Evolutionary conservation across 148 eudicot species (phyloP).

Genomic region (Linanthus parryae): DNA sequence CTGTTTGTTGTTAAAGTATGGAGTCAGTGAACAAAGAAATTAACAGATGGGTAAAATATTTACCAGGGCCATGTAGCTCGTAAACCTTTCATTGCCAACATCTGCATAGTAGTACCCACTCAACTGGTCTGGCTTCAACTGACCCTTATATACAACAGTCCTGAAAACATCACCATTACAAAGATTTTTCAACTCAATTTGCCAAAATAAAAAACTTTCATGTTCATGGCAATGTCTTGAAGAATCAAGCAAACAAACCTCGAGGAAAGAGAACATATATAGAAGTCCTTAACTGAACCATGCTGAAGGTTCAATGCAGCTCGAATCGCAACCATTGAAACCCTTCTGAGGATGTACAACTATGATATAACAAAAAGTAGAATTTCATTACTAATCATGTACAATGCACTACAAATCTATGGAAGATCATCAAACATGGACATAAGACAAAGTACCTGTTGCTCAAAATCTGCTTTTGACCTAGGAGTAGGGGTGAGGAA

Average conservation of each 20-base stretch:
- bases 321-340: constrained; percentile 96
- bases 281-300: constrained; percentile 87
- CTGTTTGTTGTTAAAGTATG: constrained; percentile 87
- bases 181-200: not conserved
- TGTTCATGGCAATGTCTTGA: not conserved
- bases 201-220: not conserved
- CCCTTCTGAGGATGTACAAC: constrained; percentile 95
- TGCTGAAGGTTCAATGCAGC: constrained; percentile 96
- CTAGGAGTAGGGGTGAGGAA: constrained; percentile 78
- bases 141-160: constrained; percentile 98
- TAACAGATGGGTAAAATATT: constrained; percentile 63
- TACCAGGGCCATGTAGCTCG: constrained; percentile 99
- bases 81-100: constrained; percentile 99
- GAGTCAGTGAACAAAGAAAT: constrained; percentile 54
- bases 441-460: constrained; percentile 59
- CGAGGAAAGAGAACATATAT: constrained; percentile 94
- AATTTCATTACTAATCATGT: not conserved
- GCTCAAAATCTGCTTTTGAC: constrained; percentile 86
- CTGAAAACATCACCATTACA: constrained; percentile 31
- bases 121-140: constrained; percentile 93
- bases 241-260: constrained; percentile 35
- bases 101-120: constrained; percentile 85
- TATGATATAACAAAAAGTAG: constrained; percentile 21
- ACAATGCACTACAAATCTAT: too few relatives aligned
- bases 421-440: not conserved